Evolutionary conservation across 1,284 basidiomycete genomes (phyloP).

Genomic region (Cutaneotrichosporon dermatis): DNA sequence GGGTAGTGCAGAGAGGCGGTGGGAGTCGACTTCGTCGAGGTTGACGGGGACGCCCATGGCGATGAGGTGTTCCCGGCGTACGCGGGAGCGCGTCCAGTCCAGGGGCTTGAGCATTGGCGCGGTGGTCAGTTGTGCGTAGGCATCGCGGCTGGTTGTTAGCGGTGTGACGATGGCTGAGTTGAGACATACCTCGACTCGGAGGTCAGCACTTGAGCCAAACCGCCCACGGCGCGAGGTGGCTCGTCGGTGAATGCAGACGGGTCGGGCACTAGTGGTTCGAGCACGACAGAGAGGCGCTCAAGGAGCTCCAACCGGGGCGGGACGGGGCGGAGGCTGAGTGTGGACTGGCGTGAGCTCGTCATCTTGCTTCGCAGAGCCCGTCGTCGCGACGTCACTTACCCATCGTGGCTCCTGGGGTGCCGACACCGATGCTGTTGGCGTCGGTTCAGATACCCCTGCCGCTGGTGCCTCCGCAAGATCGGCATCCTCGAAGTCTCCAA

Average conservation of each 20-base stretch:
- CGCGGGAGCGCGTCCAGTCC: slow-evolving; percentile 85
- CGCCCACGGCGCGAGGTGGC: slow-evolving; percentile 70
- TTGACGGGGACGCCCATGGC: slow-evolving; percentile 87
- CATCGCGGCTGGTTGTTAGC: slow-evolving; percentile 58
- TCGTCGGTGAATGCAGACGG: slow-evolving; percentile 61
- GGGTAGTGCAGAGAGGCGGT: slow-evolving; percentile 65
- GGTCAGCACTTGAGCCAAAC: slow-evolving; percentile 69
- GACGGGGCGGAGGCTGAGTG: slow-evolving; percentile 62
- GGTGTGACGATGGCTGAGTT: not conserved
- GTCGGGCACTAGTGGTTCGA: slow-evolving; percentile 60
- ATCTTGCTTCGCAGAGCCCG: not conserved
- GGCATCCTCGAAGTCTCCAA: slow-evolving; percentile 62
- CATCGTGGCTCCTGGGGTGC: slow-evolving; percentile 11
- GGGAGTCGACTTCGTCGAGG: slow-evolving; percentile 77
- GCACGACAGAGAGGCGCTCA: slow-evolving; percentile 60
- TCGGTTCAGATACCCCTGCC: slow-evolving; percentile 45
- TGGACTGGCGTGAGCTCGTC: slow-evolving; percentile 52
- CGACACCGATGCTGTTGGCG: slow-evolving; percentile 27
- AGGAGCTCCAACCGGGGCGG: slow-evolving; percentile 59
- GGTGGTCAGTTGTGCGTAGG: slow-evolving; percentile 60
- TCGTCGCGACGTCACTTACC: slow-evolving; percentile 5
- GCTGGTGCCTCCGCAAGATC: slow-evolving; percentile 32
- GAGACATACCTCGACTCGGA: slow-evolving; percentile 58
- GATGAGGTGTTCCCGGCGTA: slow-evolving; percentile 80
- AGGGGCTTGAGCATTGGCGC: slow-evolving; percentile 60